Evolutionary conservation across 495 filamentous ascomycete species (phyloP).

Genomic region (Copromyces sp.): DNA sequence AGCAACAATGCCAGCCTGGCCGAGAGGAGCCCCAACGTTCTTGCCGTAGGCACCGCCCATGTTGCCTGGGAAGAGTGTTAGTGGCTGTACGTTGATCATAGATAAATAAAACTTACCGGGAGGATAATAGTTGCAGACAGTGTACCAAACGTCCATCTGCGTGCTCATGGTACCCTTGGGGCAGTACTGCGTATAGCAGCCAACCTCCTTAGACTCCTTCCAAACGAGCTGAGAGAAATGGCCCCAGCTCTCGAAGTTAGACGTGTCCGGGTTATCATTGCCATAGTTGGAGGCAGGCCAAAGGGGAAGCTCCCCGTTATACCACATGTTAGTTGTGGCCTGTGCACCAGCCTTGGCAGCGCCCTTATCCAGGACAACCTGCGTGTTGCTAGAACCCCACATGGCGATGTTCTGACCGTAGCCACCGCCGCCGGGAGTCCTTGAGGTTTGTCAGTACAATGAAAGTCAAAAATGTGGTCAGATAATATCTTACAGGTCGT

Average conservation of each 20-base stretch:
- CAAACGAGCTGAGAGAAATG: slow-evolving; percentile 92
- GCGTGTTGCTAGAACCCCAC: slow-evolving; percentile 23
- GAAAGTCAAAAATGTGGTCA: background rate
- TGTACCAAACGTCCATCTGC: slow-evolving; percentile 40
- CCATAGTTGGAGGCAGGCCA: slow-evolving; percentile 32
- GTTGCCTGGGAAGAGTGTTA: slow-evolving; percentile 47
- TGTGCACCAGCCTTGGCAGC: slow-evolving; percentile 41
- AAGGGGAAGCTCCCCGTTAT: slow-evolving; percentile 60
- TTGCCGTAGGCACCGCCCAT: slow-evolving; percentile 50
- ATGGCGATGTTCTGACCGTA: slow-evolving; percentile 83
- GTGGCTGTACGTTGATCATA: background rate
- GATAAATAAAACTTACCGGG: slow-evolving; percentile 40
- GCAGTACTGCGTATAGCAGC: slow-evolving; percentile 57
- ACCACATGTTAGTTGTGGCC: slow-evolving; percentile 69
- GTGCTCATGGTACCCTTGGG: slow-evolving; percentile 33
- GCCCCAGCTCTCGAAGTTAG: slow-evolving; percentile 59
- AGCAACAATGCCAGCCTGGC: slow-evolving; percentile 18
- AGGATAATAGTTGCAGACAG: slow-evolving; percentile 84
- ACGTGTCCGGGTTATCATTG: slow-evolving; percentile 39
- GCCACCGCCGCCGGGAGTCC: slow-evolving; percentile 43
- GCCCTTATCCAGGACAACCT: slow-evolving; percentile 15
- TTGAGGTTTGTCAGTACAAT: slow-evolving; percentile 12
- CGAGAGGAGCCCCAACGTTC: slow-evolving; percentile 50
- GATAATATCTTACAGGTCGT: slow-evolving; percentile 58
- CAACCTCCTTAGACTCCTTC: slow-evolving; percentile 58